Evolutionary conservation across 352 stramenopile genomes (phyloP).

Genomic region (Peronosclerospora sorghi): DNA sequence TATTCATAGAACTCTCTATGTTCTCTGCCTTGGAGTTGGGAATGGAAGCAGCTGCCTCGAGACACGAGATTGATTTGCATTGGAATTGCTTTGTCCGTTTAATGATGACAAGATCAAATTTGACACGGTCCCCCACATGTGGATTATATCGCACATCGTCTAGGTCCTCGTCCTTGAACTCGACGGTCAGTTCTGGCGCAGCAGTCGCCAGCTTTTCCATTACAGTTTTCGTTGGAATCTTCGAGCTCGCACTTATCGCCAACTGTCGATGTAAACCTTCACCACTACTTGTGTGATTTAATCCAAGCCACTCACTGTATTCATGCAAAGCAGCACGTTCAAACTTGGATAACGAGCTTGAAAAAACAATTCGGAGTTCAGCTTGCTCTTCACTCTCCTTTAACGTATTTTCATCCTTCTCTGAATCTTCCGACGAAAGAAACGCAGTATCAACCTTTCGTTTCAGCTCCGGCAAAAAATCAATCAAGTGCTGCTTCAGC

Average conservation of each 20-base stretch:
- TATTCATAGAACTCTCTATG: constrained; percentile 9
- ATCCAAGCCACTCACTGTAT: constrained; percentile 51
- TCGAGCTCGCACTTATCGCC: constrained; percentile 21
- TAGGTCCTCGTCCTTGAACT: constrained; percentile 54
- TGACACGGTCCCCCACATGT: constrained; percentile 46
- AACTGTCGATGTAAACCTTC: constrained; percentile 31
- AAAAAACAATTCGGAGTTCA: constrained; percentile 32
- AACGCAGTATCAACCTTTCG: constrained; percentile 44
- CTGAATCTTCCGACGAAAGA: constrained; percentile 8
- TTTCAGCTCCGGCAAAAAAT: constrained; percentile 53
- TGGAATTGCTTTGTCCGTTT: constrained; percentile 63
- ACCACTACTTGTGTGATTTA: constrained; percentile 40
- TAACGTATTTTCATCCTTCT: constrained; percentile 5
- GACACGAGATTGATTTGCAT: constrained; percentile 37
- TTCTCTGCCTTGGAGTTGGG: constrained; percentile 7
- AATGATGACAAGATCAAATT: constrained; percentile 39
- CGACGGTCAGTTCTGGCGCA: constrained; percentile 25
- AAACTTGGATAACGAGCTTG: constrained; percentile 40
- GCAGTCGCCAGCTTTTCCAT: constrained; percentile 12
- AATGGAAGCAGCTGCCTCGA: constrained; percentile 21
- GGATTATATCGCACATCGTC: constrained; percentile 59
- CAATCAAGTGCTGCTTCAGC: constrained; percentile 35
- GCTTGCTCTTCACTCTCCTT: constrained; percentile 4
- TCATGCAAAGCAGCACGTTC: constrained; percentile 51
- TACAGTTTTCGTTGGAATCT: constrained; percentile 13